Evolutionary conservation across 306 rosid species (phyloP).

Genomic region (Elaeagnus macrophylla): DNA sequence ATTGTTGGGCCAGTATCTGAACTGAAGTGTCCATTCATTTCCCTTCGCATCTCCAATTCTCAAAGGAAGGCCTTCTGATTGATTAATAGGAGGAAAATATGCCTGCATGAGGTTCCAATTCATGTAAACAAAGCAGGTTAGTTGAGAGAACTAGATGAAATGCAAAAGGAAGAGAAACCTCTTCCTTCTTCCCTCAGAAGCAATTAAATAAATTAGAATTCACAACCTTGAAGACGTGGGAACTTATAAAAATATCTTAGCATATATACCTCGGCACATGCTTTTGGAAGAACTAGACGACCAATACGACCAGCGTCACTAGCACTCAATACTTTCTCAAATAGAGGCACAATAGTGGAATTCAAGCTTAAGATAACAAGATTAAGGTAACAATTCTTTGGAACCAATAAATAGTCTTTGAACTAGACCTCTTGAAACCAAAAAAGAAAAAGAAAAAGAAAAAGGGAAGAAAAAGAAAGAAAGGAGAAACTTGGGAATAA

Average conservation of each 20-base stretch:
- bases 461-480: conserved; percentile 1
- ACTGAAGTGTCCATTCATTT: conserved; percentile 95
- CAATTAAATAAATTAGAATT: background rate
- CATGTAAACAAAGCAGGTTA: conserved; percentile 16
- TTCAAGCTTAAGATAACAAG: conserved; percentile 56
- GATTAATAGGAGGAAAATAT: conserved; percentile 79
- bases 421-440: no score
- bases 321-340: conserved; percentile 94
- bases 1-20: conserved; percentile 99
- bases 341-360: conserved; percentile 82
- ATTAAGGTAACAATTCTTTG: conserved; percentile 41
- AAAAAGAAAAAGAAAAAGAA: no score
- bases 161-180: background rate
- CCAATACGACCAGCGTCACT: conserved; percentile 99
- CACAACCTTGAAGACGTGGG: conserved; percentile 6
- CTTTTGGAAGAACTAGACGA: conserved; percentile 97
- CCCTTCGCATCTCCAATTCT: conserved; percentile 86
- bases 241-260: conserved; percentile 11
- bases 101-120: conserved; percentile 52
- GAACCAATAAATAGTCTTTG: background rate
- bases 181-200: background rate
- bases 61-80: conserved; percentile 93
- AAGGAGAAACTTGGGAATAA: background rate
- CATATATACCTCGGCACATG: conserved; percentile 87
- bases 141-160: conserved; percentile 8